These are phyloP conservation scores for Letharia lupina DNA, from an alignment of 495 filamentous ascomycete genomes.

Conservation along the genomic window DNA sequence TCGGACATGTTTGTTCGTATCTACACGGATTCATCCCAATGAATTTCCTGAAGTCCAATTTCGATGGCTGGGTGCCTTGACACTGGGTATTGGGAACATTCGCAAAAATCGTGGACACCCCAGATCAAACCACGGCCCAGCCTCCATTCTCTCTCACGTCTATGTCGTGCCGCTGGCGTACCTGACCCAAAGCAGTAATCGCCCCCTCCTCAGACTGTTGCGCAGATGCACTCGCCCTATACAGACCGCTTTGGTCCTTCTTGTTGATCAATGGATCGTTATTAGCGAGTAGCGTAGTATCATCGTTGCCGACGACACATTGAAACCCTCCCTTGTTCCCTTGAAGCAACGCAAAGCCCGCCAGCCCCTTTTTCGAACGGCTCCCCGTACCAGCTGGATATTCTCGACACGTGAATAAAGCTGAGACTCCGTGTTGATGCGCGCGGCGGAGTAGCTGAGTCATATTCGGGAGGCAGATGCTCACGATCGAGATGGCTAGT, in stretches of 20 bases:
- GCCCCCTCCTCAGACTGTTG: neutral
- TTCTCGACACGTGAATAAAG: conserved; percentile 5
- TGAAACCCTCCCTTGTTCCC: neutral
- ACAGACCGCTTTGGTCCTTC: neutral
- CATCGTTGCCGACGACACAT: neutral
- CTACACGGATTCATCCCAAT: too few species aligned
- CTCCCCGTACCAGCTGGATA: neutral
- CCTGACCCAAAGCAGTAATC: neutral
- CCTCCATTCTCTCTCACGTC: neutral
- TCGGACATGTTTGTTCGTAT: too few species aligned
- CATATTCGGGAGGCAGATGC: conserved; percentile 11
- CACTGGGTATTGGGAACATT: neutral
- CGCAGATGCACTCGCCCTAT: neutral
- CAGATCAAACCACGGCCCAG: neutral
- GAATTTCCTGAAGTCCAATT: neutral
- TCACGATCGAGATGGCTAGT: neutral
- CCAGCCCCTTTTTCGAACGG: neutral
- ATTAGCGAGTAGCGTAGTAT: neutral
- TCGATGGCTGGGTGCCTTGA: neutral
- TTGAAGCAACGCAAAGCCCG: neutral
- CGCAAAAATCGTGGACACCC: neutral
- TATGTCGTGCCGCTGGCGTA: neutral
- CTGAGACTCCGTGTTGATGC: neutral
- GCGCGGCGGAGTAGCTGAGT: neutral
- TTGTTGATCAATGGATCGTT: neutral